Base-by-base conservation (phyloP, 2,329 filamentous ascomycete genomes). In the Trichophyton schoenleinii region DNA sequence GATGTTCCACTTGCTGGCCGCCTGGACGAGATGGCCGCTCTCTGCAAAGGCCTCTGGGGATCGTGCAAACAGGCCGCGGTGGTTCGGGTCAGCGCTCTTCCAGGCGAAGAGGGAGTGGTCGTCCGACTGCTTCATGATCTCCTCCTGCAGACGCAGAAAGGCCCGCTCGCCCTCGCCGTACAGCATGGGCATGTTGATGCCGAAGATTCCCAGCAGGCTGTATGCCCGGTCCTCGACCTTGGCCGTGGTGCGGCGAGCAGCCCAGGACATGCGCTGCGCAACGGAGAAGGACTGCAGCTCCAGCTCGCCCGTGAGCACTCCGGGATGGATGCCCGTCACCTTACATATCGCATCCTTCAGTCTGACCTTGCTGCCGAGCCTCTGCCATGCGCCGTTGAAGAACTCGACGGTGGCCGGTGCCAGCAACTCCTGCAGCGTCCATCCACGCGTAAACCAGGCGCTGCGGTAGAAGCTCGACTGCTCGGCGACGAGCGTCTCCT, bases 131-230 rank as follows among this genome's bases (percentile, higher is more conserved):
- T 65, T 67, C 61, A 71, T 66, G 3, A 71, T 70, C 49, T 71
- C 69, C 60, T 71, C 67, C 60, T 71, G 69, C 0, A 72, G 66
- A 8, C 70, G 58, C 6, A 64, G 60, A 48, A 70, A 71, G 0
- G 69, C 67, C 20, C 59, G 52, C 41, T 63, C 53, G 9, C 69
- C 67, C 58, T 71, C 70, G 2, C 70, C 70, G 57, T 72, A 71
- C 7, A 71, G 15, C 31, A 68, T 49, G 2, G 67, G 68, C 66
- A 69, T 69, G 55, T 67, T 68, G 53, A 69, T 62, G 11, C 62
- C 64, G 49, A 72, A 72, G 0, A 71, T 13, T 1, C 70, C 70
- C 13, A 72, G 38, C 9, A 72, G 63, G 55, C 67, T 65, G 61
- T 72, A 73, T 1, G 71, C 69, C 1, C 59, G 60, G 57, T 71